A percentile compares a stretch with the other conserved stretches of the same genome.
Evolutionary conservation across 208 protist genomes (phyloP).

Genomic region (Strigomonas culicis): DNA sequence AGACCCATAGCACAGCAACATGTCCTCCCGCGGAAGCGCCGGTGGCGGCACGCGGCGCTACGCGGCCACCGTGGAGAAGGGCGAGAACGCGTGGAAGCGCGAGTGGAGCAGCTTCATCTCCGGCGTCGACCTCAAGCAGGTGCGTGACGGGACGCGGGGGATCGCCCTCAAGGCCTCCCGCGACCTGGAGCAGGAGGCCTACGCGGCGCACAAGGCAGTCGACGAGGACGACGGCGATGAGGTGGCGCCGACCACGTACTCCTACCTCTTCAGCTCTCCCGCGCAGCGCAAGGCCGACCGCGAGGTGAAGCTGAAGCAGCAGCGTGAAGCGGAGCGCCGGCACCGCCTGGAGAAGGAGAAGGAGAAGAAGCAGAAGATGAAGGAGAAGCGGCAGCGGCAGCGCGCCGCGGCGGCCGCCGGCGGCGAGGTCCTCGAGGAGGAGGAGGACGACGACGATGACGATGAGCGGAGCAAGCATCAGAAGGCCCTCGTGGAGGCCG

Average conservation of each 20-base stretch:
- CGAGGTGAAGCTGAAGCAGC: slow-evolving; percentile 16
- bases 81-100: slow-evolving; percentile 72
- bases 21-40: background rate
- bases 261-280: slow-evolving; percentile 82
- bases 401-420: slow-evolving; percentile 14
- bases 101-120: slow-evolving; percentile 89
- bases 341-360: background rate
- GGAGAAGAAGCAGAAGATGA: slow-evolving; percentile 6
- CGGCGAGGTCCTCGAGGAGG: slow-evolving; percentile 33
- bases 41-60: slow-evolving; percentile 36
- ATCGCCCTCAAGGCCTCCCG: slow-evolving; percentile 49
- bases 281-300: slow-evolving; percentile 67
- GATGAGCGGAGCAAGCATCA: slow-evolving; percentile 70
- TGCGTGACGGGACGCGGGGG: slow-evolving; percentile 59
- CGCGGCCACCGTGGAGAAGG: slow-evolving; percentile 71
- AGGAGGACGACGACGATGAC: slow-evolving; percentile 24
- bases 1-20: too few relatives aligned
- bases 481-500: slow-evolving; percentile 47
- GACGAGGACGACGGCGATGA: slow-evolving; percentile 12
- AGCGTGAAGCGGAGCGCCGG: slow-evolving; percentile 18
- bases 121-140: slow-evolving; percentile 61
- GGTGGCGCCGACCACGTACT: slow-evolving; percentile 34
- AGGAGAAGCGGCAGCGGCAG: slow-evolving; percentile 21
- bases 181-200: slow-evolving; percentile 41
- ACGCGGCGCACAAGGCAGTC: slow-evolving; percentile 4